phyloP scores from a whole-genome alignment of 2,329 filamentous ascomycete genomes.

The Clarireedia hainanense region DNA sequence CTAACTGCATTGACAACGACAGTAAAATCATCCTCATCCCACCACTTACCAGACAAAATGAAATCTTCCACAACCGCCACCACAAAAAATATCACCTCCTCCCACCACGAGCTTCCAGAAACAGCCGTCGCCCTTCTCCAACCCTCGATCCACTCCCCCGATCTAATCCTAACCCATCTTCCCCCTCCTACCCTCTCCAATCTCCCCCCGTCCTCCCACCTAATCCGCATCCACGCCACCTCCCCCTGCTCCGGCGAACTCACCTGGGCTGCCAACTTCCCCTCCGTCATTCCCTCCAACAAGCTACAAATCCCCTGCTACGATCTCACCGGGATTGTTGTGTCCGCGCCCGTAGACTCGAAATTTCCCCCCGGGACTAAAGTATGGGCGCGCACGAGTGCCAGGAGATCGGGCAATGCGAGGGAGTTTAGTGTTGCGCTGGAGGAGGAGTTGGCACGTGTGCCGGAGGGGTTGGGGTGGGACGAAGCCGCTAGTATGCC shows the following conservation, averaged over 20 bases:
- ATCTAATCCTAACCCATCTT: neutral
- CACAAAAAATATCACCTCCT: neutral
- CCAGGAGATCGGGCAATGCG: neutral
- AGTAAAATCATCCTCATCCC: neutral
- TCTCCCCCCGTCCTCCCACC: neutral
- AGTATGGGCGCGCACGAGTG: neutral
- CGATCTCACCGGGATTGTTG: neutral
- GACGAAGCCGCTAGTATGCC: slow-evolving; percentile 1
- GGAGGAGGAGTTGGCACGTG: neutral
- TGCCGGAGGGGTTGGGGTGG: neutral
- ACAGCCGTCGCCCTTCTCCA: neutral
- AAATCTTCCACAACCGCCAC: too few species aligned
- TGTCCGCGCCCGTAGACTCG: neutral
- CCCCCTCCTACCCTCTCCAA: neutral
- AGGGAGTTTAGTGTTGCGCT: neutral
- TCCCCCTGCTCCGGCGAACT: slow-evolving; percentile 3
- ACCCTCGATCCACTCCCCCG: neutral
- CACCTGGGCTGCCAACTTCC: neutral
- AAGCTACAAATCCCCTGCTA: neutral
- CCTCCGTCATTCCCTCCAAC: neutral
- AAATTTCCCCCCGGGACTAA: neutral
- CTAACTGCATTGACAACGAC: neutral
- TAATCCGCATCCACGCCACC: neutral
- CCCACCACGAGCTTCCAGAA: neutral
- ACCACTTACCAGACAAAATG: neutral